These are phyloP conservation scores for Phytopythium kandeliae DNA, from an alignment of 352 stramenopile species.

Conservation along the genomic window DNA sequence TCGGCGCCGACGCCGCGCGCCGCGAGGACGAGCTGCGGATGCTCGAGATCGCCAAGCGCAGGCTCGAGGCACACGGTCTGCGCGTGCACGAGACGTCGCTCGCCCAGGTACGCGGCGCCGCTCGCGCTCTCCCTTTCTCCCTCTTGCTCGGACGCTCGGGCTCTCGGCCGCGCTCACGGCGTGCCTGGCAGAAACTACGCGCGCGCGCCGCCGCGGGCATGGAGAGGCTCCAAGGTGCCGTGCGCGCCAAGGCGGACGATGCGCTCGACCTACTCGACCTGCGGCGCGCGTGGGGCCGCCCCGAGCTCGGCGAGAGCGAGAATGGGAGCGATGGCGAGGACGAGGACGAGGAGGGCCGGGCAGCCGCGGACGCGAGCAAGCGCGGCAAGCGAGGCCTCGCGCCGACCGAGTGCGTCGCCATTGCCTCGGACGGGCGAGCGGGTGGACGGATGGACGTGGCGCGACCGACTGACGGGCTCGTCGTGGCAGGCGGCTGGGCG, in stretches of 20 bases:
- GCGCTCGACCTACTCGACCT: constrained; percentile 37
- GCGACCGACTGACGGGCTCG: not conserved
- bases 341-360: not conserved
- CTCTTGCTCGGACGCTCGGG: no score
- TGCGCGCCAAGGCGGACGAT: constrained; percentile 33
- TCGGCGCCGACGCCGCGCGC: constrained; percentile 2
- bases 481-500: constrained; percentile 20
- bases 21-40: constrained; percentile 32
- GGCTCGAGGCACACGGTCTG: constrained; percentile 46
- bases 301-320: not conserved
- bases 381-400: not conserved
- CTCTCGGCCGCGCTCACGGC: not conserved
- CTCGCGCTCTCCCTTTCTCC: no score
- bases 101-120: constrained; percentile 26
- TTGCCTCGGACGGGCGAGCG: no score
- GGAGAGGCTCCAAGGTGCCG: constrained; percentile 34
- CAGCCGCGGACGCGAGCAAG: not conserved
- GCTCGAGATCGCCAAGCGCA: constrained; percentile 46
- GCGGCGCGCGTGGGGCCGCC: constrained; percentile 47
- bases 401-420: not conserved
- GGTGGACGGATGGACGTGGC: no score
- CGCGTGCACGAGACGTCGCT: constrained; percentile 33
- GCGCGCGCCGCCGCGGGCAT: constrained; percentile 25
- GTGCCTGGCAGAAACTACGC: constrained; percentile 34
- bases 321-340: not conserved